These are phyloP conservation scores for Coemansia erecta DNA, from an alignment of 192 early-diverging fungal species.

Conservation along the genomic window DNA sequence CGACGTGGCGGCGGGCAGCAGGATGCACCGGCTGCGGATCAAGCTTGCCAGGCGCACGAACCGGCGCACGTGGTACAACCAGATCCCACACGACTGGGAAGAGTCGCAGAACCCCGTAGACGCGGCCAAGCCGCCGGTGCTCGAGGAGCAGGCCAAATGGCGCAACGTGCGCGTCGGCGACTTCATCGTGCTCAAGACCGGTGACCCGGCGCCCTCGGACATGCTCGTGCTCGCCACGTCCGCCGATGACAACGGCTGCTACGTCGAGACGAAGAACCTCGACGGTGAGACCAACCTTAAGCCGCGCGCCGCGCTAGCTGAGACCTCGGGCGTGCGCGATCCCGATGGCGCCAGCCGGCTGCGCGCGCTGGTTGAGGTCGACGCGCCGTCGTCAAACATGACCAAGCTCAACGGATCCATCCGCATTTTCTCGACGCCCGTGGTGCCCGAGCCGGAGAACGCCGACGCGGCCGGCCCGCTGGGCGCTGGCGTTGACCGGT, in stretches of 20 bases:
- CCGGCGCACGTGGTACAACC: constrained; percentile 43
- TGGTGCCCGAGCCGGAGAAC: constrained; percentile 16
- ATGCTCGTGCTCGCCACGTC: constrained; percentile 77
- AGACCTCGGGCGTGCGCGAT: constrained; percentile 64
- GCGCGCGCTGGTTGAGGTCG: constrained; percentile 67
- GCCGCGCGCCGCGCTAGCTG: constrained; percentile 64
- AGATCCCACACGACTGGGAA: constrained; percentile 45
- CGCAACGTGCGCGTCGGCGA: constrained; percentile 80
- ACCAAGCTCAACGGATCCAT: constrained; percentile 73
- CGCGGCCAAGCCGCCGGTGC: constrained; percentile 27
- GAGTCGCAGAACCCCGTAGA: constrained; percentile 36
- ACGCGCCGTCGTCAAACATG: constrained; percentile 75
- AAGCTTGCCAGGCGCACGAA: constrained; percentile 36
- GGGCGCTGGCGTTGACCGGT: constrained; percentile 9
- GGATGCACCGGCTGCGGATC: constrained; percentile 25
- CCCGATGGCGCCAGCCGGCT: constrained; percentile 73
- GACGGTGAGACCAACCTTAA: constrained; percentile 99
- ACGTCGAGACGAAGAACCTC: constrained; percentile 91
- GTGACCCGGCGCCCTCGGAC: constrained; percentile 84
- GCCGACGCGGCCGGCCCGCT: constrained; percentile 6
- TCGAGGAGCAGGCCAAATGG: constrained; percentile 59
- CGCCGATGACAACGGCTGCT: constrained; percentile 74
- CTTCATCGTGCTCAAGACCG: constrained; percentile 77
- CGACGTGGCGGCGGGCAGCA: constrained; percentile 20
- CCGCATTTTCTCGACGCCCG: constrained; percentile 32